Conservation (phyloP, 2,329 filamentous ascomycete genomes). For the Fusarium redolens region DNA sequence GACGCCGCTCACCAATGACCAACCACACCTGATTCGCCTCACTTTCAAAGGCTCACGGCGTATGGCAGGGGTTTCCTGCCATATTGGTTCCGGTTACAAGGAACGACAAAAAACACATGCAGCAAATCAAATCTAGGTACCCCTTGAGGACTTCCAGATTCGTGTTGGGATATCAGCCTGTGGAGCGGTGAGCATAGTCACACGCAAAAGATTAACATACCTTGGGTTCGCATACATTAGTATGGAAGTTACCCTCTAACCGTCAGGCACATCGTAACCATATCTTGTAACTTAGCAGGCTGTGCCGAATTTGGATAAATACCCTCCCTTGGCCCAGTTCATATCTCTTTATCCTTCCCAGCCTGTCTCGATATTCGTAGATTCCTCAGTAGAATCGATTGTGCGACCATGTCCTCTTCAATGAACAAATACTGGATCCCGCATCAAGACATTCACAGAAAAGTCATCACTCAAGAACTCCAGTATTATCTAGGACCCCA, state of each 20-base stretch:
- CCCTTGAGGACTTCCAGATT: conserved; percentile 38
- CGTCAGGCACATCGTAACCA: conserved; percentile 38
- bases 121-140: conserved; percentile 36
- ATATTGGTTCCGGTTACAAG: conserved; percentile 39
- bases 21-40: conserved; percentile 45
- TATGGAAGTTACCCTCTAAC: conserved; percentile 37
- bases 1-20: conserved; percentile 41
- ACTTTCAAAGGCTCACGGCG: conserved; percentile 42
- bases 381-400: conserved; percentile 20
- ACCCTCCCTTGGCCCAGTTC: conserved; percentile 36
- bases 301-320: conserved; percentile 42
- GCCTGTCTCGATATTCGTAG: conserved; percentile 23
- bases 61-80: conserved; percentile 43
- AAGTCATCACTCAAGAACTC: conserved; percentile 68
- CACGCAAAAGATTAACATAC: conserved; percentile 41
- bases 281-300: conserved; percentile 27
- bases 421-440: conserved; percentile 73
- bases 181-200: conserved; percentile 44
- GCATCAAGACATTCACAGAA: conserved; percentile 69
- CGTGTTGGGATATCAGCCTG: conserved; percentile 35
- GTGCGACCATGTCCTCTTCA: conserved; percentile 43
- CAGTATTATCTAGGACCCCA: conserved; percentile 69
- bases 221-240: conserved; percentile 44
- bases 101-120: conserved; percentile 38
- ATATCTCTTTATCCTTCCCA: conserved; percentile 17